phyloP scores from a whole-genome alignment of 202 grass and related monocot genomes.

The Eragrostis tef region DNA sequence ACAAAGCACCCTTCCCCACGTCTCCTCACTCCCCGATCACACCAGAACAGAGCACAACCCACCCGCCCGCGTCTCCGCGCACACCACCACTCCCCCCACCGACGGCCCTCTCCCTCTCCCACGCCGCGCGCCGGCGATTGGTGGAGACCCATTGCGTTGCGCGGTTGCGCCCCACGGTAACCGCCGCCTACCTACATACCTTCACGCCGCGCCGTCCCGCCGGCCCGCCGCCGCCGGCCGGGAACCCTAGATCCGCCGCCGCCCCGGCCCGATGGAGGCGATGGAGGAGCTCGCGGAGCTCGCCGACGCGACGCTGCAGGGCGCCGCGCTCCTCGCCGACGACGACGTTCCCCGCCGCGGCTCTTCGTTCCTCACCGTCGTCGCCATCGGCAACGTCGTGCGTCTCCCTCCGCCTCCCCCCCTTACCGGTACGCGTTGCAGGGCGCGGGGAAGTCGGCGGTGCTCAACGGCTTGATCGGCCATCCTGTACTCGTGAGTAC shows the following conservation, averaged over 20 bases:
- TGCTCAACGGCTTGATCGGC: slow-evolving; percentile 80
- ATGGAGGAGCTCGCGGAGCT: slow-evolving; percentile 76
- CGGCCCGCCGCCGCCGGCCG: neutral
- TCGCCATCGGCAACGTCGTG: slow-evolving; percentile 81
- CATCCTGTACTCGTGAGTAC: slow-evolving; percentile 79
- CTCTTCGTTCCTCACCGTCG: slow-evolving; percentile 70
- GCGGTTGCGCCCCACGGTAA: neutral
- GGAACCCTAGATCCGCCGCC: slow-evolving; percentile 2
- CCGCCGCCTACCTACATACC: neutral
- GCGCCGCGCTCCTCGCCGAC: slow-evolving; percentile 63
- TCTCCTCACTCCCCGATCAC: too few species aligned
- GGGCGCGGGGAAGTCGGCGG: slow-evolving; percentile 80
- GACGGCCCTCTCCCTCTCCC: too few species aligned
- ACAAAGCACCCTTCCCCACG: too few species aligned
- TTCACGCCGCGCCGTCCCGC: neutral
- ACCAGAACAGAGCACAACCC: too few species aligned
- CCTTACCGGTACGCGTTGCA: slow-evolving; percentile 18
- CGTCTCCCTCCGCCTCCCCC: neutral
- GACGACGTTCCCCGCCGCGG: slow-evolving; percentile 39
- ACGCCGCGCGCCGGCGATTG: too few species aligned
- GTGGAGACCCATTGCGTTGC: too few species aligned
- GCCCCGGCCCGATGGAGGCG: slow-evolving; percentile 50
- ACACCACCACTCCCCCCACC: neutral
- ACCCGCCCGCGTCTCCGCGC: too few species aligned
- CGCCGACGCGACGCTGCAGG: slow-evolving; percentile 61